phyloP scores from a whole-genome alignment of 768 basidiomycete genomes.

The Hygrocybe coccinea region DNA sequence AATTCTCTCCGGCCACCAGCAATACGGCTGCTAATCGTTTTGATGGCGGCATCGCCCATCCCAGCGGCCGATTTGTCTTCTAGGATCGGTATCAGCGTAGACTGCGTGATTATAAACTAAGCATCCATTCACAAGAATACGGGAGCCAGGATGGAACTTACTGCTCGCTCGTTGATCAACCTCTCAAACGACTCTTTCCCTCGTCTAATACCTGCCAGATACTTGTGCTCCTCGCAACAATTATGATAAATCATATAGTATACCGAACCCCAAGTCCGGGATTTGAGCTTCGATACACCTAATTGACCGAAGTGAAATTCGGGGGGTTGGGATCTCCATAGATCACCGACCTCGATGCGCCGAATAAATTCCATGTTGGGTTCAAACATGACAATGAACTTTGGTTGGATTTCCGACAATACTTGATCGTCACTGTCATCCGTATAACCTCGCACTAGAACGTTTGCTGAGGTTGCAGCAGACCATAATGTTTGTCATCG shows the following conservation, averaged over 20 bases:
- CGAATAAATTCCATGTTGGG: constrained; percentile 90
- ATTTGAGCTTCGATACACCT: constrained; percentile 85
- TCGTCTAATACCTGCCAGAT: constrained; percentile 77
- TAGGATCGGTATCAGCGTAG: constrained; percentile 81
- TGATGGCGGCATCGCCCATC: constrained; percentile 58
- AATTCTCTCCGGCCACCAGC: constrained; percentile 79
- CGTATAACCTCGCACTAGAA: constrained; percentile 82
- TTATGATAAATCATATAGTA: constrained; percentile 95
- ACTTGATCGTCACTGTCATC: constrained; percentile 91
- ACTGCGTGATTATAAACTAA: constrained; percentile 39
- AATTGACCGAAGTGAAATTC: background rate
- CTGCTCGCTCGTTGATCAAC: constrained; percentile 87
- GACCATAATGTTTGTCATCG: constrained; percentile 66
- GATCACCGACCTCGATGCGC: constrained; percentile 69
- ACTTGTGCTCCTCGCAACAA: constrained; percentile 94
- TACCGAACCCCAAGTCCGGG: constrained; percentile 81
- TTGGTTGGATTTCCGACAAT: constrained; percentile 80
- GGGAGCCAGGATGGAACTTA: constrained; percentile 37
- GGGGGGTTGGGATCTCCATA: background rate
- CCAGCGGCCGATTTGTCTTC: constrained; percentile 50
- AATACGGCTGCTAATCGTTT: constrained; percentile 77
- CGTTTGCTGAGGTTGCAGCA: constrained; percentile 72
- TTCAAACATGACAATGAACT: constrained; percentile 94
- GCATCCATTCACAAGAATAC: background rate
- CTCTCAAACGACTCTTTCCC: constrained; percentile 94